These are phyloP conservation scores for Cicer judaicum DNA, from an alignment of 306 rosid genomes.

Conservation along the genomic window DNA sequence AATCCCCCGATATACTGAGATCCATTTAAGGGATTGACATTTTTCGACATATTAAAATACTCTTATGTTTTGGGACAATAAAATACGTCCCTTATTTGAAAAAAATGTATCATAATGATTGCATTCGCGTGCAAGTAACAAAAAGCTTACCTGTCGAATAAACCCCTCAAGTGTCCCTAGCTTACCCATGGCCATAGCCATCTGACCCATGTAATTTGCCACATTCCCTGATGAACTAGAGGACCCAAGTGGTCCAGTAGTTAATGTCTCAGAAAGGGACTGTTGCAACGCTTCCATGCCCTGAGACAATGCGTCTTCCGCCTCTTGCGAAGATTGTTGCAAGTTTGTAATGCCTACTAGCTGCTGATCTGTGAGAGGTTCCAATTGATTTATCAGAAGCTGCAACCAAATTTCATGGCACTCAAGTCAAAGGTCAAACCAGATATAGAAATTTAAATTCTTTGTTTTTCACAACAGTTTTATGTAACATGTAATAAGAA, in stretches of 20 bases:
- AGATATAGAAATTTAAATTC: background rate
- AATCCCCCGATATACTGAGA: too few relatives aligned
- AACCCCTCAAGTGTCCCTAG: constrained; percentile 87
- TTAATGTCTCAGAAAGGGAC: constrained; percentile 76
- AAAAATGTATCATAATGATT: background rate
- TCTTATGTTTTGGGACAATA: too few relatives aligned
- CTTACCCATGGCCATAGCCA: constrained; percentile 96
- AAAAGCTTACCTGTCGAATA: constrained; percentile 70
- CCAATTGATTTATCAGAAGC: constrained; percentile 86
- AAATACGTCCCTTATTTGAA: too few relatives aligned
- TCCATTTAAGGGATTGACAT: too few relatives aligned
- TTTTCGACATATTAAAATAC: too few relatives aligned
- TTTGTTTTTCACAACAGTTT: background rate
- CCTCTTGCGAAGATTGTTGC: constrained; percentile 91
- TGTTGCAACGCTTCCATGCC: constrained; percentile 97
- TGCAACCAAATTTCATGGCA: constrained; percentile 45
- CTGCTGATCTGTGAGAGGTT: constrained; percentile 91
- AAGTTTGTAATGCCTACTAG: constrained; percentile 69
- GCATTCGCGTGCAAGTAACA: background rate
- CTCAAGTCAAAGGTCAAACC: constrained; percentile 8
- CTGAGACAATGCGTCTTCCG: constrained; percentile 93
- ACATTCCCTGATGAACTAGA: constrained; percentile 80
- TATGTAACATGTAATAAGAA: background rate
- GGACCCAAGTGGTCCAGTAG: constrained; percentile 68
- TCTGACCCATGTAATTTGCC: constrained; percentile 91